A percentile compares a stretch with the other conserved stretches of the same genome.
phyloP scores from a whole-genome alignment of 345 rosid genomes.

The Eucalyptus albens region DNA sequence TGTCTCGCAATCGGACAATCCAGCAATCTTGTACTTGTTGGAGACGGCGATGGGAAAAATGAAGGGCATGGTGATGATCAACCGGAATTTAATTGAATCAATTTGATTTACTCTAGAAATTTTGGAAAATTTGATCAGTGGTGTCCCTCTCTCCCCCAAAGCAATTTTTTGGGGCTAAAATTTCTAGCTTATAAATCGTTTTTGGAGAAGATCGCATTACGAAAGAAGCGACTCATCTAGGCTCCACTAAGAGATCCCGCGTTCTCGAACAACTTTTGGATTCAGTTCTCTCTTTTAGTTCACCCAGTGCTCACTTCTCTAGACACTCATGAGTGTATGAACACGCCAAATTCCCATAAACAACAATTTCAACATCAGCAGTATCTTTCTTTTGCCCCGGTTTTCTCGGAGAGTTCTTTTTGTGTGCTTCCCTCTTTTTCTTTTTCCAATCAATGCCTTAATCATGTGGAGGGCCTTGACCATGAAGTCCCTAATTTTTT shows the following conservation, averaged over 20 bases:
- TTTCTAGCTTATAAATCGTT: no score
- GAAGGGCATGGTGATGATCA: constrained; percentile 21
- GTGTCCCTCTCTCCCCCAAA: no score
- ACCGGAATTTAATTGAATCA: neutral
- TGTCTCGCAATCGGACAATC: constrained; percentile 25
- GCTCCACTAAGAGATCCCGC: no score
- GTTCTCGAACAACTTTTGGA: no score
- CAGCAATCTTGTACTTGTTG: constrained; percentile 44
- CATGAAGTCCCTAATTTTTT: no score
- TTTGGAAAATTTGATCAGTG: no score
- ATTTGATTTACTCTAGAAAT: no score
- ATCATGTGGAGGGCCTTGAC: no score
- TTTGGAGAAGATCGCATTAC: no score
- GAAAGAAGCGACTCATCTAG: no score
- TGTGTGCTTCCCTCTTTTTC: neutral
- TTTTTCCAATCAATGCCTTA: no score
- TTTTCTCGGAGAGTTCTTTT: neutral
- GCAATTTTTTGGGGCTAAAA: no score
- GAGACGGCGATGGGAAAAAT: constrained; percentile 33
- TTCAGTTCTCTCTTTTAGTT: neutral
- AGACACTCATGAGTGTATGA: neutral
- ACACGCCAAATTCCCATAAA: neutral
- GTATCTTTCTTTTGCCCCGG: neutral
- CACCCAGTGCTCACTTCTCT: neutral
- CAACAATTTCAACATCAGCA: neutral